phyloP scores from a whole-genome alignment of 2,329 filamentous ascomycete species.

The Ceratocystis albifundus region DNA sequence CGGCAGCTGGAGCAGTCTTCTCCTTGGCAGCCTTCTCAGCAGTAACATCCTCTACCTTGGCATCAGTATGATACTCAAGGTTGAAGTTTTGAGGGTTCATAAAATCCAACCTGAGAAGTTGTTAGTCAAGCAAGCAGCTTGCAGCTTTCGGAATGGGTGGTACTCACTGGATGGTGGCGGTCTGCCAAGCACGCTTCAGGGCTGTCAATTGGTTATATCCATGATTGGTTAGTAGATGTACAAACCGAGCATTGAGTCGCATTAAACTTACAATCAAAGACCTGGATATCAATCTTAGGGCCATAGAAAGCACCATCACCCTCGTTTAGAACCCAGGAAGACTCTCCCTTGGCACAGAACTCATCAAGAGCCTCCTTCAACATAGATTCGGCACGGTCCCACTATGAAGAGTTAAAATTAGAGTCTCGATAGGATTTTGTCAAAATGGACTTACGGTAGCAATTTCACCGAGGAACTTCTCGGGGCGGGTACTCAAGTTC shows the following conservation, averaged over 20 bases:
- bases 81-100: conserved; percentile 61
- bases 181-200: conserved; percentile 47
- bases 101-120: conserved; percentile 54
- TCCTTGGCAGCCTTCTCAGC: conserved; percentile 25
- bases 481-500: conserved; percentile 80
- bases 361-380: conserved; percentile 67
- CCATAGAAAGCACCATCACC: conserved; percentile 98
- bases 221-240: conserved; percentile 1
- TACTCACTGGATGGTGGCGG: conserved; percentile 71
- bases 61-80: conserved; percentile 71
- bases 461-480: conserved; percentile 78
- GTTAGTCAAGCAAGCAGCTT: not conserved
- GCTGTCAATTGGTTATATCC: conserved; percentile 2
- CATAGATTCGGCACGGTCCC: conserved; percentile 77
- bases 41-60: conserved; percentile 33
- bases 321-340: conserved; percentile 79
- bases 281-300: conserved; percentile 95
- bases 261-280: conserved; percentile 35
- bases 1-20: conserved; percentile 28
- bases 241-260: conserved; percentile 29
- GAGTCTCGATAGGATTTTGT: not conserved
- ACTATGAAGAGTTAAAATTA: conserved; percentile 32
- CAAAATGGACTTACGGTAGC: conserved; percentile 40
- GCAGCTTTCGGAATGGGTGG: not conserved
- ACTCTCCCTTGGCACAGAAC: conserved; percentile 51